Evolutionary conservation across 768 basidiomycete species (phyloP).

Genomic region (Leccinum arenicola): DNA sequence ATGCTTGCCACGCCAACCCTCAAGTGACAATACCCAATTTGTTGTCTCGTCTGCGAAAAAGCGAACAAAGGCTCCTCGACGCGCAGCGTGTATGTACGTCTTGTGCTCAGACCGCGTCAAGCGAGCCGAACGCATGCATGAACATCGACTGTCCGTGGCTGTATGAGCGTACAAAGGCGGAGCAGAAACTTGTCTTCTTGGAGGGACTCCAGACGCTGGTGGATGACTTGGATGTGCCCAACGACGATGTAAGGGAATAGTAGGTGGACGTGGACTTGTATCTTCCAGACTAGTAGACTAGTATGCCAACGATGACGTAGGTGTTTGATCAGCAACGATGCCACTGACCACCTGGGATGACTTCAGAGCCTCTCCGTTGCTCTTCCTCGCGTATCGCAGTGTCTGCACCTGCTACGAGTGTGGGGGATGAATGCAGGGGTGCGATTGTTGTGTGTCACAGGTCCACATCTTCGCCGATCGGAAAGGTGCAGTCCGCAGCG

Average conservation of each 20-base stretch:
- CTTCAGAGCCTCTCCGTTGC: too few relatives aligned
- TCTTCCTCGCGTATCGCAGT: too few relatives aligned
- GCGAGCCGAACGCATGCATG: constrained; percentile 69
- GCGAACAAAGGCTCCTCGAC: constrained; percentile 53
- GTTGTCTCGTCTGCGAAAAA: constrained; percentile 47
- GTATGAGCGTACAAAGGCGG: constrained; percentile 64
- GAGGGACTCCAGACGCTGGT: constrained; percentile 31
- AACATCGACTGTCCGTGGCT: constrained; percentile 87
- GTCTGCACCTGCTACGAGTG: too few relatives aligned
- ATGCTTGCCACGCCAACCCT: constrained; percentile 50
- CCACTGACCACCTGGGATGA: too few relatives aligned
- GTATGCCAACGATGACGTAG: background rate
- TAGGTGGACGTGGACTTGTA: constrained; percentile 2
- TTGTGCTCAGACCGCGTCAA: constrained; percentile 55
- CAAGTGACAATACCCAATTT: constrained; percentile 58
- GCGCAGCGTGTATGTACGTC: constrained; percentile 69
- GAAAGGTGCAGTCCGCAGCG: too few relatives aligned
- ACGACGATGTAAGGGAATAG: background rate
- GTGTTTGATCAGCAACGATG: too few relatives aligned
- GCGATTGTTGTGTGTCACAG: too few relatives aligned
- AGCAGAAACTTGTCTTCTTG: constrained; percentile 36
- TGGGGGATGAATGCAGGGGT: too few relatives aligned
- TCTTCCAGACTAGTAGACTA: background rate
- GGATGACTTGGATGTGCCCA: constrained; percentile 21
- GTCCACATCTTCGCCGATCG: too few relatives aligned